phyloP scores from a whole-genome alignment of 345 rosid genomes.

The Murraya koenigii region DNA sequence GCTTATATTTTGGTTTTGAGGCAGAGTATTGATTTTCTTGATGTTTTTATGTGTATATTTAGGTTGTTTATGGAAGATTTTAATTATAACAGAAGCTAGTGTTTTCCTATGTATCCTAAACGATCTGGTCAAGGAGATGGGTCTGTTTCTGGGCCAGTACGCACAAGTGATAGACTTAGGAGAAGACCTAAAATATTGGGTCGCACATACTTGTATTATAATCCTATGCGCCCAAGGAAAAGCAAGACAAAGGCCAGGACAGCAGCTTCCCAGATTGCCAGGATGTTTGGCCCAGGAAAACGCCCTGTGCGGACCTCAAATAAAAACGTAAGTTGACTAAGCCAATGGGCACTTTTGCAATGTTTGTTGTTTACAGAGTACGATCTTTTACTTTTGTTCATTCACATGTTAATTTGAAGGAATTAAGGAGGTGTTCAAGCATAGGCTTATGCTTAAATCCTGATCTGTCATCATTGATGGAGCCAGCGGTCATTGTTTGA shows the following conservation, averaged over 20 bases:
- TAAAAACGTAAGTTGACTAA: slow-evolving; percentile 44
- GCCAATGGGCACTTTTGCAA: neutral
- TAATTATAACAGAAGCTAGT: slow-evolving; percentile 34
- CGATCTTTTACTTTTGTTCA: neutral
- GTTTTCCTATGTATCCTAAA: slow-evolving; percentile 72
- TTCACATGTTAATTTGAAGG: neutral
- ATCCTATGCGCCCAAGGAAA: slow-evolving; percentile 66
- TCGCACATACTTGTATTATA: slow-evolving; percentile 64
- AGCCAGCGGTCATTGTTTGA: neutral
- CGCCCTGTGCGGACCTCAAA: slow-evolving; percentile 51
- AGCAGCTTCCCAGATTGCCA: slow-evolving; percentile 91
- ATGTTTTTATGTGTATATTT: neutral
- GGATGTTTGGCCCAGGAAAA: slow-evolving; percentile 69
- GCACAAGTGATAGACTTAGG: slow-evolving; percentile 91
- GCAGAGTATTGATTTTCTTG: neutral
- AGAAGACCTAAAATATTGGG: slow-evolving; percentile 72
- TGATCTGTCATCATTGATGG: neutral
- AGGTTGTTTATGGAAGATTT: slow-evolving; percentile 51
- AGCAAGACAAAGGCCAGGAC: slow-evolving; percentile 83
- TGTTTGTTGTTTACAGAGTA: neutral
- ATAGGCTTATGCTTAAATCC: neutral
- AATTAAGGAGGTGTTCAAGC: neutral
- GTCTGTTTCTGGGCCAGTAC: slow-evolving; percentile 76
- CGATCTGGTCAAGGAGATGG: slow-evolving; percentile 87
- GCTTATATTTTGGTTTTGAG: slow-evolving; percentile 8